These are phyloP conservation scores for Cymbopogon flexuosus DNA, from an alignment of 202 grass and related monocot species.

Conservation along the genomic window DNA sequence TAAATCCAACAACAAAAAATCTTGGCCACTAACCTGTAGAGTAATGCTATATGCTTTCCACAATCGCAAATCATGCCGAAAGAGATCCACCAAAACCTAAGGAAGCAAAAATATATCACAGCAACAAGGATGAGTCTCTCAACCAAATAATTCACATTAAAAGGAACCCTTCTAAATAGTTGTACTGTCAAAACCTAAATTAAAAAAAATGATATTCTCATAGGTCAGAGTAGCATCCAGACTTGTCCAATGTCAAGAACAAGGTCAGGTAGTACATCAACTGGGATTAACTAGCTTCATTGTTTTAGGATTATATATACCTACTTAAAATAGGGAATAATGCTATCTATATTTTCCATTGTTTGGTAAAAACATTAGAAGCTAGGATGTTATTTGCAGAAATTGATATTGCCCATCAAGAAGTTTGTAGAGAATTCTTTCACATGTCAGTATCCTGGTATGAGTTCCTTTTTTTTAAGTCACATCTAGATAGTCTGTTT, in stretches of 20 bases:
- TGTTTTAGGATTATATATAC: neutral
- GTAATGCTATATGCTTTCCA: constrained; percentile 95
- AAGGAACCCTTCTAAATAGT: neutral
- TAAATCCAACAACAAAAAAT: neutral
- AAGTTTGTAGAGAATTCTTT: neutral
- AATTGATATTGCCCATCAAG: neutral
- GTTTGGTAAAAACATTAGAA: neutral
- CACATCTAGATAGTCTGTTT: neutral
- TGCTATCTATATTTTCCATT: neutral
- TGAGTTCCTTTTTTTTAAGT: neutral
- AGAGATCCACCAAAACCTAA: constrained; percentile 94
- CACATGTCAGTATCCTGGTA: neutral
- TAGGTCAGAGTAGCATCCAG: neutral
- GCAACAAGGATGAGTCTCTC: constrained; percentile 20
- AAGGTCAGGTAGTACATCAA: neutral
- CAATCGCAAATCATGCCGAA: constrained; percentile 81
- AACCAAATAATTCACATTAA: neutral
- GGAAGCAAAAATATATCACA: constrained; percentile 26
- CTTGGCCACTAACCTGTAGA: constrained; percentile 62
- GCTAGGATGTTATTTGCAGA: neutral
- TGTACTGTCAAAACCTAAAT: neutral
- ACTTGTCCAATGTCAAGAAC: neutral
- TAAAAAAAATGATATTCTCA: neutral
- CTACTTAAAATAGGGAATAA: neutral
- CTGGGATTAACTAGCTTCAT: neutral